phyloP scores from a whole-genome alignment of 495 filamentous ascomycete species.

The Xylaria nigripes region DNA sequence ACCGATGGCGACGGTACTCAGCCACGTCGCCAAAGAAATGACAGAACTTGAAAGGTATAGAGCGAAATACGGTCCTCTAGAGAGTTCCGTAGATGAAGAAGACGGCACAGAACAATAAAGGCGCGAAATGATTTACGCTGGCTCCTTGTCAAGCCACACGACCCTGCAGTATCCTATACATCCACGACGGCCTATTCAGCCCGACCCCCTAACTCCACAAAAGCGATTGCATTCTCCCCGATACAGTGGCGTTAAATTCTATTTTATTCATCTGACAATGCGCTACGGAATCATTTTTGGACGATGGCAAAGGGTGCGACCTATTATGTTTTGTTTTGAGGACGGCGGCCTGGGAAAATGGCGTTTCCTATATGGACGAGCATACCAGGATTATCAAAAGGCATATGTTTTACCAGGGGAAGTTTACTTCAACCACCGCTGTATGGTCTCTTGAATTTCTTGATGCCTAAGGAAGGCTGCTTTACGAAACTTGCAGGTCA shows the following conservation, averaged over 20 bases:
- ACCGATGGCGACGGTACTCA: slow-evolving; percentile 42
- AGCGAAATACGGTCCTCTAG: slow-evolving; percentile 34
- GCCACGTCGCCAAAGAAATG: slow-evolving; percentile 34
- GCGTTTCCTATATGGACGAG: slow-evolving; percentile 6
- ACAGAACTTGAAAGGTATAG: slow-evolving; percentile 42
- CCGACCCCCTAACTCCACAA: background rate
- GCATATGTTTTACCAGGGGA: background rate
- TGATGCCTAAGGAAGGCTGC: background rate
- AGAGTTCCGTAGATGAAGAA: slow-evolving; percentile 17
- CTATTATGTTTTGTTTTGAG: slow-evolving; percentile 4
- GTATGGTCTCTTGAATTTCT: background rate
- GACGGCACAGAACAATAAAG: slow-evolving; percentile 28
- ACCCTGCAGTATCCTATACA: slow-evolving; percentile 9
- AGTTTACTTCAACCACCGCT: background rate
- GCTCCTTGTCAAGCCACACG: background rate
- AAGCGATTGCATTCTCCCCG: background rate
- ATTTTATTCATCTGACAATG: slow-evolving; percentile 7
- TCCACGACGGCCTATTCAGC: background rate
- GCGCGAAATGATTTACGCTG: background rate
- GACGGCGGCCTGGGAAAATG: slow-evolving; percentile 2
- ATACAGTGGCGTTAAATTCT: slow-evolving; percentile 7
- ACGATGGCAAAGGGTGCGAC: background rate
- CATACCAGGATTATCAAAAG: slow-evolving; percentile 10
- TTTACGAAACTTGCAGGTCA: background rate
- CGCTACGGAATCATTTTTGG: slow-evolving; percentile 7